Base-by-base conservation (phyloP, 257 asterid species). In the Nicotiana attenuata region DNA sequence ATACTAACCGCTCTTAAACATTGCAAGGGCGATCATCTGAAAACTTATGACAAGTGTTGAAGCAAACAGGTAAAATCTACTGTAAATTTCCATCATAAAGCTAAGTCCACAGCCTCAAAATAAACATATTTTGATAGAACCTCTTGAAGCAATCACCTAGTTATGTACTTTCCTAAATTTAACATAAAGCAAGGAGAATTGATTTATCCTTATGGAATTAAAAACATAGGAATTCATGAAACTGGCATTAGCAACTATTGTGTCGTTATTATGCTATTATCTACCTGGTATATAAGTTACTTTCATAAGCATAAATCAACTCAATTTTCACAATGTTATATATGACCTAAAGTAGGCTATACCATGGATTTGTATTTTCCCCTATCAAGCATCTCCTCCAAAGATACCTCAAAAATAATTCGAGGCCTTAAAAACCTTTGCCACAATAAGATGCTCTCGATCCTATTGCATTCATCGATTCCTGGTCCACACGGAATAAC, bases 371-470 rank as follows among this genome's bases (percentile, higher is more conserved):
- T 87, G 65, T 91, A 68, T 59, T 84, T 90, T 76, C 86, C 88
- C 81, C 87, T 92, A 77, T 86, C 83, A n/a, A 90, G 77, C 94
- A 94, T 90, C 87, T 91, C 97, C 73, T 88, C 93, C 91, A 96
- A 88, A 75, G 95, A 84, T 57, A 91, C 91, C 28, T 93, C 93
- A 89, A 96, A 94, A 80, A 85, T 83, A 67, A 96, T 92, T 82
- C 80, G 92, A 45, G 99, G 99, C 83, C 77, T 86, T 81, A 90
- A 80, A 86, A 92, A 96, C 83, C 83, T 90, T 88, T 89, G 90
- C 99, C 98, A 96, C 66, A 87, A 85, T 56, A 96, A 81, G 76
- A 96, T 84, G 85, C 90, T 92, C 87, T 96, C 99, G 93, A 82
- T 89, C 89, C 87, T 89, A 86, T 96, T 96, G 93, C 99, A 92